phyloP scores from a whole-genome alignment of 73 alveolate species.

The Effrenium voratum region DNA sequence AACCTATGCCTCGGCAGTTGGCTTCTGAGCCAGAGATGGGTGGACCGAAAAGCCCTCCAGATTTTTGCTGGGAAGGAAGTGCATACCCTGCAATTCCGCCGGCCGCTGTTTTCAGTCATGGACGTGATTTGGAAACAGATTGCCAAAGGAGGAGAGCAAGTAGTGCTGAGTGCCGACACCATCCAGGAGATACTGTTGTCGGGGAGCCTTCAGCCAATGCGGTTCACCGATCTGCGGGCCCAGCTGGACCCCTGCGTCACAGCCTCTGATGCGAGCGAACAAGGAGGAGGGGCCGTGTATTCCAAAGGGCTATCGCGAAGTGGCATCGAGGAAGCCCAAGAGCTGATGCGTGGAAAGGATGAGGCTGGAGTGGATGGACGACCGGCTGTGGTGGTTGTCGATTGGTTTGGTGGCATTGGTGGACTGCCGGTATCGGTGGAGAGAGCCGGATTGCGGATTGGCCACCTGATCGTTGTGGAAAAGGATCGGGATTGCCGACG shows the following conservation, averaged over 20 bases:
- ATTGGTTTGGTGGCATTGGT: too few relatives aligned
- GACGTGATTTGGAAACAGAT: neutral
- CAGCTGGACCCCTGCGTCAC: neutral
- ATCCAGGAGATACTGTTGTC: neutral
- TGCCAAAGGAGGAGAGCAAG: neutral
- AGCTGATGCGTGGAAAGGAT: neutral
- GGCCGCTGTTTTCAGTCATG: neutral
- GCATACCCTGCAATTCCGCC: neutral
- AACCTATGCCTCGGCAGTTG: neutral
- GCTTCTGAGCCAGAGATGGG: neutral
- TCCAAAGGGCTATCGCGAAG: neutral
- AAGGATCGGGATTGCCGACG: neutral
- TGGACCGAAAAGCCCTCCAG: neutral
- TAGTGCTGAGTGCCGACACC: neutral
- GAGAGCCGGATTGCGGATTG: too few relatives aligned
- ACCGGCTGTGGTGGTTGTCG: too few relatives aligned
- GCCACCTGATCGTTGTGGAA: neutral
- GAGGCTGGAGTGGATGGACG: neutral
- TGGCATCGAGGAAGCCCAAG: neutral
- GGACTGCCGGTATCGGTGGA: too few relatives aligned
- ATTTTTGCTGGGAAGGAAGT: conserved; percentile 13
- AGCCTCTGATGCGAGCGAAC: neutral
- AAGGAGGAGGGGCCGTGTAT: neutral
- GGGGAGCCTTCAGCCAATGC: neutral
- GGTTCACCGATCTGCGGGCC: neutral